These are phyloP conservation scores for Coprinellus micaceus DNA, from an alignment of 768 basidiomycete species.

Conservation along the genomic window DNA sequence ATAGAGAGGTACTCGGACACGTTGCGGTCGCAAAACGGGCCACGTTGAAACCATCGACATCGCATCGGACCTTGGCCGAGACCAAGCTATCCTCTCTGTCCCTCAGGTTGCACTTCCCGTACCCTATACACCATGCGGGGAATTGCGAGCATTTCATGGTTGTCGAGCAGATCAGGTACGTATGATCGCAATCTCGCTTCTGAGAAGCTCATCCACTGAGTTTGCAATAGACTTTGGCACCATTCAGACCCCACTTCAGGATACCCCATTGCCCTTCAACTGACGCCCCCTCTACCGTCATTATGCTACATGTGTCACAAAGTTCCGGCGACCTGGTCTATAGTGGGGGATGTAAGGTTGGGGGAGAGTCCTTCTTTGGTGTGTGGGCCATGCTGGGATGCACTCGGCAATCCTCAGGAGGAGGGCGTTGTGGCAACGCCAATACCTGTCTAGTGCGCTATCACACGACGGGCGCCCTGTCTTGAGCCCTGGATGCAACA, in stretches of 20 bases:
- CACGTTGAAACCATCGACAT: slow-evolving; percentile 30
- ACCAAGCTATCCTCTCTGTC: slow-evolving; percentile 51
- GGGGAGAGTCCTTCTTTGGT: slow-evolving; percentile 76
- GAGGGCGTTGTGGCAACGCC: slow-evolving; percentile 48
- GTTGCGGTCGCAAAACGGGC: slow-evolving; percentile 28
- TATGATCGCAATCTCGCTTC: too few species aligned
- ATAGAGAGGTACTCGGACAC: slow-evolving; percentile 47
- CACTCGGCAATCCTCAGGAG: slow-evolving; percentile 53
- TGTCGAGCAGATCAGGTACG: slow-evolving; percentile 72
- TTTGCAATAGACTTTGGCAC: slow-evolving; percentile 53
- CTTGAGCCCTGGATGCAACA: too few species aligned
- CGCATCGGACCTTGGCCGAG: slow-evolving; percentile 40
- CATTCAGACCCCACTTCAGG: slow-evolving; percentile 50
- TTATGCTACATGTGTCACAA: slow-evolving; percentile 67
- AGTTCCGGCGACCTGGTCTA: slow-evolving; percentile 63
- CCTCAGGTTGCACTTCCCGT: slow-evolving; percentile 68
- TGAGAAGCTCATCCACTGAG: too few species aligned
- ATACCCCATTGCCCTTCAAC: slow-evolving; percentile 67
- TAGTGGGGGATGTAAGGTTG: slow-evolving; percentile 68
- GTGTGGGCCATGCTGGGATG: slow-evolving; percentile 71
- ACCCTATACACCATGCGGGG: slow-evolving; percentile 78
- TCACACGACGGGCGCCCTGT: too few species aligned
- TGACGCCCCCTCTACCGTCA: slow-evolving; percentile 58
- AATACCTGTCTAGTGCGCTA: slow-evolving; percentile 35
- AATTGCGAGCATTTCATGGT: slow-evolving; percentile 80